A percentile compares a stretch with the other conserved stretches of the same genome.
Evolutionary conservation across 2,329 filamentous ascomycete genomes (phyloP).

Genomic region (Claviceps sp.): DNA sequence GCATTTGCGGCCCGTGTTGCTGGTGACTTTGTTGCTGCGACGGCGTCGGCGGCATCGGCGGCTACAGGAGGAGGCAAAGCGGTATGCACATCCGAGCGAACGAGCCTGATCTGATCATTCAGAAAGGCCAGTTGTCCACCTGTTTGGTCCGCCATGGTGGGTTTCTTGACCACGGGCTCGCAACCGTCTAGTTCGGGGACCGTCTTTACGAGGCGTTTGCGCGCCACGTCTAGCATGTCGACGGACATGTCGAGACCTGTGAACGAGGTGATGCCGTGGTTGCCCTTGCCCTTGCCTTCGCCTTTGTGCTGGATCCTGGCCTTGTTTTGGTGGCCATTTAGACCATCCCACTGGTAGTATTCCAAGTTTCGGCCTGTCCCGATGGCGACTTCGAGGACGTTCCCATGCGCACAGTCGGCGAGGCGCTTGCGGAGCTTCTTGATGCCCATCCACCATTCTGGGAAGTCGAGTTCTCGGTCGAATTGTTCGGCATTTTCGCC

Average conservation of each 20-base stretch:
- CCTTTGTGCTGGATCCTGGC: background rate
- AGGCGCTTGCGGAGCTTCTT: slow-evolving; percentile 35
- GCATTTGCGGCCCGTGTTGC: no score
- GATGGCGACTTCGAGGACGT: slow-evolving; percentile 50
- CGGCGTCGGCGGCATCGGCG: slow-evolving; percentile 9
- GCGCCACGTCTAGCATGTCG: slow-evolving; percentile 46
- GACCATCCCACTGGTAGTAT: slow-evolving; percentile 42
- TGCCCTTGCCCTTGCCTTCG: no score
- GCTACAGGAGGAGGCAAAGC: slow-evolving; percentile 23
- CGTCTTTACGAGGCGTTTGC: slow-evolving; percentile 33
- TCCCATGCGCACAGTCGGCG: slow-evolving; percentile 33
- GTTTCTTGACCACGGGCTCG: slow-evolving; percentile 18
- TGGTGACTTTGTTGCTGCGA: no score
- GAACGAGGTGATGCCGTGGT: slow-evolving; percentile 34
- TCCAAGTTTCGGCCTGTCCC: slow-evolving; percentile 49
- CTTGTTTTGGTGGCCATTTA: slow-evolving; percentile 11
- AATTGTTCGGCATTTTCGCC: slow-evolving; percentile 39
- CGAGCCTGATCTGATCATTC: slow-evolving; percentile 29
- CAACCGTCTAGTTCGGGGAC: slow-evolving; percentile 25
- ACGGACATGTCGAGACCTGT: slow-evolving; percentile 49
- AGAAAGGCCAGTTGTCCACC: slow-evolving; percentile 27
- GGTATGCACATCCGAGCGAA: slow-evolving; percentile 34
- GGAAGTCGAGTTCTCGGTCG: slow-evolving; percentile 42
- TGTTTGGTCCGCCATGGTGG: slow-evolving; percentile 20
- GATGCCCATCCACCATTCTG: slow-evolving; percentile 45